Percentiles rank a stretch among this genome's conserved stretches.
phyloP scores from a whole-genome alignment of 371 early-diverging fungal species.

The Mucor racemosus region DNA sequence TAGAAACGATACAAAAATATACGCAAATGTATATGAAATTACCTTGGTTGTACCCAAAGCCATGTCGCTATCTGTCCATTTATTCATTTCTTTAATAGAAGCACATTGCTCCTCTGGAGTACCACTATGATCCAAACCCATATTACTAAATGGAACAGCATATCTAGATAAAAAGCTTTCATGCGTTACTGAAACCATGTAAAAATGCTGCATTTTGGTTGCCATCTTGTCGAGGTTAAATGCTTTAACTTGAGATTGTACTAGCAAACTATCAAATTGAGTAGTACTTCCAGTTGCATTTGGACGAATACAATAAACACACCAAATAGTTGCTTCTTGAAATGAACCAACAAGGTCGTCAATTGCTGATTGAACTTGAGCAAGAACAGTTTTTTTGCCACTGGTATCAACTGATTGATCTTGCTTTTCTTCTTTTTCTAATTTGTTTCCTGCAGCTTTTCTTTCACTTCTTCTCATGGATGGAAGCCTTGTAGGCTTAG shows the following conservation, averaged over 20 bases:
- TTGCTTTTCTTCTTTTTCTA: background rate
- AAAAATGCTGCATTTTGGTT: constrained; percentile 51
- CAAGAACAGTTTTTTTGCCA: constrained; percentile 20
- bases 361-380: constrained; percentile 73
- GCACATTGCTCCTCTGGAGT: constrained; percentile 25
- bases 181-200: constrained; percentile 46
- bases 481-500: constrained; percentile 43
- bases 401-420: background rate
- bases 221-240: constrained; percentile 56
- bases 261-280: constrained; percentile 56
- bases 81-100: constrained; percentile 49
- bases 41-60: constrained; percentile 66
- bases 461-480: constrained; percentile 19
- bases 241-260: constrained; percentile 60
- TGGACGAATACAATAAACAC: constrained; percentile 76
- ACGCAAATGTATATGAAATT: background rate
- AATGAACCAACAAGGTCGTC: constrained; percentile 77
- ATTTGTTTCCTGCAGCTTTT: constrained; percentile 1
- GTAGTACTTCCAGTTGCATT: constrained; percentile 60
- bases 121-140: constrained; percentile 33
- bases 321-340: constrained; percentile 82
- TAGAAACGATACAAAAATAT: no score
- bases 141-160: constrained; percentile 46
- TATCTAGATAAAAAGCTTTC: constrained; percentile 72
- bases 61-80: constrained; percentile 62